A percentile compares a stretch with the other conserved stretches of the same genome.
These are phyloP conservation scores for Penicillium sp. DNA, from an alignment of 2,329 filamentous ascomycete genomes.

Conservation along the genomic window DNA sequence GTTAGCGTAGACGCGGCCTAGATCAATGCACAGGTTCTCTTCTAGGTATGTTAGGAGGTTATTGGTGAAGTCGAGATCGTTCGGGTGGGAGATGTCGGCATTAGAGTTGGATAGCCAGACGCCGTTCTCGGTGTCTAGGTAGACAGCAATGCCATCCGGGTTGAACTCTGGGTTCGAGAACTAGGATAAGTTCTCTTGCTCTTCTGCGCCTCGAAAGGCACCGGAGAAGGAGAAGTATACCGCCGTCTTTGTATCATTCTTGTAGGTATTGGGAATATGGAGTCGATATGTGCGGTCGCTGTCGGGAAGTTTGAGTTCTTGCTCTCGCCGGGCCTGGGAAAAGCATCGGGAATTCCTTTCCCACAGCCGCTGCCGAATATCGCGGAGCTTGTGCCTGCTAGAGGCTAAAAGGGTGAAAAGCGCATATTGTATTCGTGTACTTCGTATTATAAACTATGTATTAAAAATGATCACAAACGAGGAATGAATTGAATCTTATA, in stretches of 20 bases:
- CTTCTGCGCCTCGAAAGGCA: constrained; percentile 35
- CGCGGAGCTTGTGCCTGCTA: background rate
- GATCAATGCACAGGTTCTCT: constrained; percentile 48
- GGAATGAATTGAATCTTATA: too few species aligned
- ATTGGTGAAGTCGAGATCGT: constrained; percentile 48
- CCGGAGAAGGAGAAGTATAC: constrained; percentile 54
- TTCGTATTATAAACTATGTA: too few species aligned
- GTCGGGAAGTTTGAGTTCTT: constrained; percentile 13
- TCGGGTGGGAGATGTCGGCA: constrained; percentile 30
- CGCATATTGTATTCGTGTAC: too few species aligned
- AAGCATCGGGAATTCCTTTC: constrained; percentile 17
- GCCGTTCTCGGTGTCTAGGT: constrained; percentile 46
- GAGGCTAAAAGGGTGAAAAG: background rate
- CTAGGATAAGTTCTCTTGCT: constrained; percentile 45
- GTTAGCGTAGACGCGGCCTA: constrained; percentile 45
- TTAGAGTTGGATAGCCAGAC: constrained; percentile 37
- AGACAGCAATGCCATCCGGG: constrained; percentile 46
- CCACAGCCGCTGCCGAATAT: constrained; percentile 21
- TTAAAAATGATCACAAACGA: too few species aligned
- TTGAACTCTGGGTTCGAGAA: constrained; percentile 49
- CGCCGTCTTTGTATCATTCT: constrained; percentile 36
- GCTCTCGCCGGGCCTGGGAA: constrained; percentile 17
- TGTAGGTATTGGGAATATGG: constrained; percentile 35
- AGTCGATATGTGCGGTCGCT: constrained; percentile 23
- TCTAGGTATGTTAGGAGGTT: constrained; percentile 44